Evolutionary conservation across 164 flowering plant species (phyloP).

Genomic region (Cinnamomum chago): DNA sequence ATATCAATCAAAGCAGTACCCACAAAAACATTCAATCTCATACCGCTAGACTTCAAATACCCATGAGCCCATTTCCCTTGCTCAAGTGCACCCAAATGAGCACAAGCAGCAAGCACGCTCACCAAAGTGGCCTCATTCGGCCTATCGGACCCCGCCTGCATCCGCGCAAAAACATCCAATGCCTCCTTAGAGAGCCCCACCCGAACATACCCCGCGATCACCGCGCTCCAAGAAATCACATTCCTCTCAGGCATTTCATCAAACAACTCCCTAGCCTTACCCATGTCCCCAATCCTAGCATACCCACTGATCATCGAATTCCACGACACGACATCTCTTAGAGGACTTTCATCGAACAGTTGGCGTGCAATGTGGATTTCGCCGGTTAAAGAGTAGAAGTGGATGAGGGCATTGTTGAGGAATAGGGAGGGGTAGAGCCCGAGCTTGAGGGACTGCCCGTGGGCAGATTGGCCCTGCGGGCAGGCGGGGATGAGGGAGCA

Average conservation of each 20-base stretch:
- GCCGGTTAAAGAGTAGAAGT: constrained; percentile 21
- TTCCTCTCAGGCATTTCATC: constrained; percentile 32
- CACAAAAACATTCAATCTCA: constrained; percentile 19
- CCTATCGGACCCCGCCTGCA: constrained; percentile 20
- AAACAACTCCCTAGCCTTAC: constrained; percentile 15
- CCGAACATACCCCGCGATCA: constrained; percentile 30
- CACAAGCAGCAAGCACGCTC: constrained; percentile 28
- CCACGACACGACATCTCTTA: constrained; percentile 34
- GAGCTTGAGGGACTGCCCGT: constrained; percentile 25
- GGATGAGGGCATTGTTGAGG: constrained; percentile 22
- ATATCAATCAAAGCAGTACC: constrained; percentile 35
- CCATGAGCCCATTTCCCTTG: constrained; percentile 36
- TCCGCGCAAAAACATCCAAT: constrained; percentile 19
- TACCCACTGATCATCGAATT: constrained; percentile 26
- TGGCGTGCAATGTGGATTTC: constrained; percentile 8
- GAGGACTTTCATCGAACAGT: constrained; percentile 15
- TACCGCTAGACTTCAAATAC: constrained; percentile 21
- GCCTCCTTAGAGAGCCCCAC: constrained; percentile 23
- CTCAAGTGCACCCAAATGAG: constrained; percentile 27
- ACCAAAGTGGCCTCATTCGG: constrained; percentile 26
- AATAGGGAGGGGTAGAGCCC: constrained; percentile 16
- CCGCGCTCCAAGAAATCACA: constrained; percentile 31
- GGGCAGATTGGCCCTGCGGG: constrained; percentile 22
- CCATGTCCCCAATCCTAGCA: constrained; percentile 18
- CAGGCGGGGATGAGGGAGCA: constrained; percentile 15